A percentile compares a stretch with the other conserved stretches of the same genome.
These are phyloP conservation scores for Teratosphaeria epicoccoides DNA, from an alignment of 2,329 filamentous ascomycete species.

Conservation along the genomic window DNA sequence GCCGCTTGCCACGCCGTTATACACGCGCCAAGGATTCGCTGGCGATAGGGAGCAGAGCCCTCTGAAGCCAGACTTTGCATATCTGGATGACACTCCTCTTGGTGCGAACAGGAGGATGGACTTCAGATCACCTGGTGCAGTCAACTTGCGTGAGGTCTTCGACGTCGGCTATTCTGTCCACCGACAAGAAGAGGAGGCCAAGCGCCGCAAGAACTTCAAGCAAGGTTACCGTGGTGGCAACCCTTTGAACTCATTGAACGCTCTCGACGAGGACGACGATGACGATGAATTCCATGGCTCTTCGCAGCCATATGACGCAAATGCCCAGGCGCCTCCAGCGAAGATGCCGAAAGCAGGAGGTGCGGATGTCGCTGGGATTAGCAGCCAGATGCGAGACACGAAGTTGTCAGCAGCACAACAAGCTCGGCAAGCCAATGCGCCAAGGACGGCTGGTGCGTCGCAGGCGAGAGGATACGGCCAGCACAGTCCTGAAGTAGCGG, in stretches of 20 bases:
- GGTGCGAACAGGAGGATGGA: slow-evolving; percentile 56
- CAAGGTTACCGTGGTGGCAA: slow-evolving; percentile 56
- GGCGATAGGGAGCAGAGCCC: slow-evolving; percentile 23
- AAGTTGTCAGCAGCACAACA: slow-evolving; percentile 59
- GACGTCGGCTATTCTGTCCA: slow-evolving; percentile 98
- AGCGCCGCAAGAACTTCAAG: slow-evolving; percentile 74
- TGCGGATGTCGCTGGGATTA: slow-evolving; percentile 58
- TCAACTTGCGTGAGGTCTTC: slow-evolving; percentile 94
- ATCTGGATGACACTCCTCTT: slow-evolving; percentile 48
- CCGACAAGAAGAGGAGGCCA: slow-evolving; percentile 88
- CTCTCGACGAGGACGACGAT: slow-evolving; percentile 53
- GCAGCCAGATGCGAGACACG: slow-evolving; percentile 77
- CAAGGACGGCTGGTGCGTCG: slow-evolving; percentile 43
- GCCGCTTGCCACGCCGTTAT: slow-evolving; percentile 57
- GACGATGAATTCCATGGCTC: slow-evolving; percentile 56
- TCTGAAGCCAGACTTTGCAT: slow-evolving; percentile 41
- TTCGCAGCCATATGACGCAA: slow-evolving; percentile 40
- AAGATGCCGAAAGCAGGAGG: slow-evolving; percentile 56
- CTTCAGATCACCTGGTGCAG: slow-evolving; percentile 87
- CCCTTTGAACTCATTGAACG: slow-evolving; percentile 55
- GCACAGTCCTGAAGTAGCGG: slow-evolving; percentile 73
- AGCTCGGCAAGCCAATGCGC: slow-evolving; percentile 42
- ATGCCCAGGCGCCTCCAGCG: slow-evolving; percentile 40
- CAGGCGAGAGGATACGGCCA: slow-evolving; percentile 67
- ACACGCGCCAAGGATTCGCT: slow-evolving; percentile 44